A percentile compares a stretch with the other conserved stretches of the same genome.
phyloP scores from a whole-genome alignment of 345 rosid species.

The Cardamine occulta region DNA sequence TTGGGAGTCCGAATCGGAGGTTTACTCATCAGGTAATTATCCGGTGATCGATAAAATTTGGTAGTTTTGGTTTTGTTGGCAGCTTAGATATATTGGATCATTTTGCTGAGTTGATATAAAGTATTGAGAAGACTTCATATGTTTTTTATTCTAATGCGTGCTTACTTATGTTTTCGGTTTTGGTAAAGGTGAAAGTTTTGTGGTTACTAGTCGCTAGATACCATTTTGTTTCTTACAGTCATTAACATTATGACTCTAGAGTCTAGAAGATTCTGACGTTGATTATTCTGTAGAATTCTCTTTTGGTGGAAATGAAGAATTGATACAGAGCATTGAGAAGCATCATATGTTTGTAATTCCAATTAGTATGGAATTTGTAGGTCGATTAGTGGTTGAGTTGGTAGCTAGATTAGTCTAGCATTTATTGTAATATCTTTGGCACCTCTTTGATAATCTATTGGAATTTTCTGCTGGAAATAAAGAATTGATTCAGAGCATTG shows the following conservation, averaged over 20 bases:
- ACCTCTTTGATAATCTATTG: background rate
- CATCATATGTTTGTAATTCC: background rate
- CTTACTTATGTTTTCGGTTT: background rate
- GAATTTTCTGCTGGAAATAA: background rate
- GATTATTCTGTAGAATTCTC: background rate
- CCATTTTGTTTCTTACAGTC: background rate
- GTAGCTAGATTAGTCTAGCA: background rate
- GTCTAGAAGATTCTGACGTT: background rate
- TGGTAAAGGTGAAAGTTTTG: background rate
- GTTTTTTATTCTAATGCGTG: background rate
- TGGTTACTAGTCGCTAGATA: background rate
- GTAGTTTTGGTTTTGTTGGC: background rate
- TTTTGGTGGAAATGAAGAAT: background rate
- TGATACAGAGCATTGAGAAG: background rate
- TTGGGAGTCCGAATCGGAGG: slow-evolving; percentile 68
- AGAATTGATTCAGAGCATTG: background rate
- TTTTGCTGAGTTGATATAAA: background rate
- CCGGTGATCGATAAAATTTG: background rate
- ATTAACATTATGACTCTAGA: background rate
- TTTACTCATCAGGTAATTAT: slow-evolving; percentile 62
- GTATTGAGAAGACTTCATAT: background rate
- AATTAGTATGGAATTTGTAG: background rate
- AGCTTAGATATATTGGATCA: background rate
- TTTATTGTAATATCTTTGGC: background rate
- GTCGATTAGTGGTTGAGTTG: background rate